Conservation (phyloP, 768 basidiomycete genomes). For the Coprinopsis strossmayeri region DNA sequence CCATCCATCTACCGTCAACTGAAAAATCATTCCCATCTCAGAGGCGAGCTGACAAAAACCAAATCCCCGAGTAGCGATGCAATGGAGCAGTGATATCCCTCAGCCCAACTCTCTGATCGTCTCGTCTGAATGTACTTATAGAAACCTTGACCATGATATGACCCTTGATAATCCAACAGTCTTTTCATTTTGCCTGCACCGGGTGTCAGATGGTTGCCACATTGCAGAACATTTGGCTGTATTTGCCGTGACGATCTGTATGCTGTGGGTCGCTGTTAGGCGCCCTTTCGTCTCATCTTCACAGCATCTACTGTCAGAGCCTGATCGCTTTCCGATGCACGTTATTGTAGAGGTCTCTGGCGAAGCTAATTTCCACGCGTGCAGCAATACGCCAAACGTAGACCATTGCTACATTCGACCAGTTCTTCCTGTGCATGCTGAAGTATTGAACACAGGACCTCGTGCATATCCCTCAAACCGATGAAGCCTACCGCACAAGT, state of each 20-base stretch:
- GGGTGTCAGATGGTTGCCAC: not conserved
- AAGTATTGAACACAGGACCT: constrained; percentile 1
- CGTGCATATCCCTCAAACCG: not conserved
- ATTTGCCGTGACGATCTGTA: no score
- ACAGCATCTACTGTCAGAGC: no score
- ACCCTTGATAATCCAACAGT: not conserved
- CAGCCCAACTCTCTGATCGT: not conserved
- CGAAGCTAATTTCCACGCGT: constrained; percentile 6
- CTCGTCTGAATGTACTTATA: not conserved
- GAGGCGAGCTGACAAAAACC: constrained; percentile 62
- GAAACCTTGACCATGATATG: not conserved
- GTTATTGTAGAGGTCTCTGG: constrained; percentile 5
- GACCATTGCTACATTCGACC: not conserved
- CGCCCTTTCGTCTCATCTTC: no score
- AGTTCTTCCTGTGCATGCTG: no score
- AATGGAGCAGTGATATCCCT: constrained; percentile 46
- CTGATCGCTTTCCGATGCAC: constrained; percentile 4
- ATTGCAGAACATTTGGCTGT: not conserved
- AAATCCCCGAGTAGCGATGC: constrained; percentile 35
- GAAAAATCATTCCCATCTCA: constrained; percentile 16
- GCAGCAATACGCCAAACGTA: constrained; percentile 5
- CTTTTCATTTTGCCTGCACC: not conserved
- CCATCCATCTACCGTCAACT: not conserved
- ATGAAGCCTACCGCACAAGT: constrained; percentile 1
- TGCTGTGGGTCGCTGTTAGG: no score